phyloP scores from a whole-genome alignment of 2,329 filamentous ascomycete species.

The Zymoseptoria tritici region DNA sequence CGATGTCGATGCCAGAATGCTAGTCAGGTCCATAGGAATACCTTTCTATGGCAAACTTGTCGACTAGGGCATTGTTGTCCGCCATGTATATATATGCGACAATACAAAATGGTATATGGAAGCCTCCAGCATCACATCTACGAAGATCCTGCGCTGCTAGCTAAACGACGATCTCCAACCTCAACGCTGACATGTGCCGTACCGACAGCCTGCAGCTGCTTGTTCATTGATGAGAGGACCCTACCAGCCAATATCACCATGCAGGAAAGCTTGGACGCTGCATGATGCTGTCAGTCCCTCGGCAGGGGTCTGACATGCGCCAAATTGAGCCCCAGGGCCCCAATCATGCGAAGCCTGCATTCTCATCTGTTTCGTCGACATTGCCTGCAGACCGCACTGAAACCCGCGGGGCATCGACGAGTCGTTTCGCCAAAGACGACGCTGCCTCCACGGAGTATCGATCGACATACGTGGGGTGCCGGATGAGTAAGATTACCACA shows the following conservation, averaged over 20 bases:
- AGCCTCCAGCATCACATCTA: neutral
- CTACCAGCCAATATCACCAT: neutral
- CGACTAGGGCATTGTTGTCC: slow-evolving; percentile 32
- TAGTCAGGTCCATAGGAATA: slow-evolving; percentile 64
- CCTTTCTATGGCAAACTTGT: slow-evolving; percentile 74
- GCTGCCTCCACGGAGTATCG: too few relatives aligned
- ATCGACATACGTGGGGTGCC: too few relatives aligned
- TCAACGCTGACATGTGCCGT: neutral
- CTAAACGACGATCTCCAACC: neutral
- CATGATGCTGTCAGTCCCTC: neutral
- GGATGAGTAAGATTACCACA: neutral
- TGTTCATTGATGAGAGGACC: neutral
- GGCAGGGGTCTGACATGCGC: neutral
- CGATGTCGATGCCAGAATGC: slow-evolving; percentile 73
- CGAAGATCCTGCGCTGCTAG: neutral
- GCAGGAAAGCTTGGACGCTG: neutral
- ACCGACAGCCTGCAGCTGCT: neutral
- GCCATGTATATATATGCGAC: neutral
- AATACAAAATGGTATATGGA: neutral
- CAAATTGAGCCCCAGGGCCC: neutral
- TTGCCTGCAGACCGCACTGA: neutral
- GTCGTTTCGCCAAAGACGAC: too few relatives aligned
- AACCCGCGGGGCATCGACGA: neutral
- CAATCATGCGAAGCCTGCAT: neutral
- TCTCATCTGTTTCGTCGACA: neutral